Conservation (phyloP, 2,329 filamentous ascomycete species). For the Penicillium griseofulvum region DNA sequence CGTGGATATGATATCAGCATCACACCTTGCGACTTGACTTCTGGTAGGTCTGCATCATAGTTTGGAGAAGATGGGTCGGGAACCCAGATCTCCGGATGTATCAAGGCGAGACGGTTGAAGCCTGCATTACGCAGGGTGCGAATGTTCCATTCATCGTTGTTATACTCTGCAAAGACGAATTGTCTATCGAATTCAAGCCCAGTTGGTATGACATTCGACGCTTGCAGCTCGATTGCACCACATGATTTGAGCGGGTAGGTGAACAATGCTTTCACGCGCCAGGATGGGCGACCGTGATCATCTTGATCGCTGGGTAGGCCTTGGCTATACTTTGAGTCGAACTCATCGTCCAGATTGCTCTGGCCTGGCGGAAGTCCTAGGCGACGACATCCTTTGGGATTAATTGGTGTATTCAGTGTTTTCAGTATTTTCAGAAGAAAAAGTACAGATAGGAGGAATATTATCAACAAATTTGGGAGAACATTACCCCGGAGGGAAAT, state of each 20-base stretch:
- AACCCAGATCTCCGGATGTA: slow-evolving; percentile 63
- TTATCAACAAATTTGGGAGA: not conserved
- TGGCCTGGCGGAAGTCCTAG: slow-evolving; percentile 47
- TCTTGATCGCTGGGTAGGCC: slow-evolving; percentile 30
- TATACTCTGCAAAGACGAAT: slow-evolving; percentile 73
- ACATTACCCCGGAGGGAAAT: not conserved
- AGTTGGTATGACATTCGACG: slow-evolving; percentile 61
- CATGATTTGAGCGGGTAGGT: slow-evolving; percentile 85
- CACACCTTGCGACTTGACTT: slow-evolving; percentile 53
- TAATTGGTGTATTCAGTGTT: slow-evolving; percentile 2
- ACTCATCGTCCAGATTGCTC: slow-evolving; percentile 58
- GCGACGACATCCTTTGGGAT: slow-evolving; percentile 51
- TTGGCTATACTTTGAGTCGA: slow-evolving; percentile 49
- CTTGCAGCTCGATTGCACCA: slow-evolving; percentile 68
- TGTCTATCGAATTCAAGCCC: slow-evolving; percentile 78
- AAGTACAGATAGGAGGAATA: slow-evolving; percentile 11
- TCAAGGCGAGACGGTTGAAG: slow-evolving; percentile 64
- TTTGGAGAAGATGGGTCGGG: slow-evolving; percentile 47
- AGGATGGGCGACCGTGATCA: slow-evolving; percentile 39
- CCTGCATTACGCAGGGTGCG: slow-evolving; percentile 45
- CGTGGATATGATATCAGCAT: slow-evolving; percentile 51
- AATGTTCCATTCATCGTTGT: slow-evolving; percentile 40
- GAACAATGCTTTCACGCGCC: slow-evolving; percentile 66
- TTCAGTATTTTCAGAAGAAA: not conserved
- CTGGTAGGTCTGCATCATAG: slow-evolving; percentile 46